phyloP scores from a whole-genome alignment of 129 eudicot species.

The Arctium lappa region DNA sequence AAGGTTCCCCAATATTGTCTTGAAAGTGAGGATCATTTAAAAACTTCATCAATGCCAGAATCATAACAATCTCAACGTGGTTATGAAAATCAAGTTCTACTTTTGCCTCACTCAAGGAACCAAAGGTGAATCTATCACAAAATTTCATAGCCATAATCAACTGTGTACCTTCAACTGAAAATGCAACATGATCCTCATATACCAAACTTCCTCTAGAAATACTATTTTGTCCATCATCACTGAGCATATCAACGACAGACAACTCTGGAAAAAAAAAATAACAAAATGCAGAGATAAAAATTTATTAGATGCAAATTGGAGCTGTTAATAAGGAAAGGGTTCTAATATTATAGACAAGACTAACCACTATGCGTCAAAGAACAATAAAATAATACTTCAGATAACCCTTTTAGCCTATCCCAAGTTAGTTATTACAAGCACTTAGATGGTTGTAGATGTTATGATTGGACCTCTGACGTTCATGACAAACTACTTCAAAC shows the following conservation, averaged over 20 bases:
- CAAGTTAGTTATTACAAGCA: constrained; percentile 1
- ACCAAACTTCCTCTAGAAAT: constrained; percentile 36
- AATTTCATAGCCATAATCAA: constrained; percentile 5
- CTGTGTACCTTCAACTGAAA: constrained; percentile 78
- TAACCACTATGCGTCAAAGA: constrained; percentile 5
- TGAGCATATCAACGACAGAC: constrained; percentile 71
- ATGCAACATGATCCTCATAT: constrained; percentile 82
- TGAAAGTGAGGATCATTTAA: neutral
- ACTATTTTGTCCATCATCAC: constrained; percentile 59
- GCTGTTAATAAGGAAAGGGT: constrained; percentile 1
- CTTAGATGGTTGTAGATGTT: neutral
- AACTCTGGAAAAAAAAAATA: constrained; percentile 43
- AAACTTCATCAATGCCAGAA: neutral
- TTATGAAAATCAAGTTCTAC: neutral
- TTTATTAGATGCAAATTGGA: constrained; percentile 14
- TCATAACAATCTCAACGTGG: neutral
- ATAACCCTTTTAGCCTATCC: neutral
- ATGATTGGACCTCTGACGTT: neutral
- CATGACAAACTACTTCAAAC: constrained; percentile 3
- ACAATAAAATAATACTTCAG: neutral
- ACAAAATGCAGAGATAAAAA: constrained; percentile 1
- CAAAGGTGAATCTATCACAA: constrained; percentile 7
- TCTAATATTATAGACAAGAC: neutral
- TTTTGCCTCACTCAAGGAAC: neutral
- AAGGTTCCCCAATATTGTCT: neutral